phyloP scores from a whole-genome alignment of 1,139 yeast species.

The Pichia sp. region DNA sequence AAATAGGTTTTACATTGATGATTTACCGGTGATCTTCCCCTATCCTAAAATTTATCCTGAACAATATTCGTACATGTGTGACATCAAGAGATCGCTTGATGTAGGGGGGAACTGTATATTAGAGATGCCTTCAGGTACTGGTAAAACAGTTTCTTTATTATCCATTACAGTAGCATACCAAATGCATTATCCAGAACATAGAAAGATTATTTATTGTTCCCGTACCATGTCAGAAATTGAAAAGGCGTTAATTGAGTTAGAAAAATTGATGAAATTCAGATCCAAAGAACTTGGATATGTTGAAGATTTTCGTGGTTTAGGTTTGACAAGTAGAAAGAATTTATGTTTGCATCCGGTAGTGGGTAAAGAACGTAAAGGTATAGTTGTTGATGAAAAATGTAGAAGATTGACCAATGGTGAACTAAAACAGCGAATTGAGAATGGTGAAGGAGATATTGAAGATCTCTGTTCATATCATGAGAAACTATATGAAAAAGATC shows the following conservation, averaged over 20 bases:
- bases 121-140: slow-evolving; percentile 99
- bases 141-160: slow-evolving; percentile 86
- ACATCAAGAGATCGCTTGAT: slow-evolving; percentile 85
- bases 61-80: slow-evolving; percentile 96
- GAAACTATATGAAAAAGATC: slow-evolving; percentile 75
- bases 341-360: slow-evolving; percentile 86
- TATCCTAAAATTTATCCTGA: slow-evolving; percentile 96
- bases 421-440: slow-evolving; percentile 58
- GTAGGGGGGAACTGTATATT: slow-evolving; percentile 96
- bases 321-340: slow-evolving; percentile 89
- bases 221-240: slow-evolving; percentile 99
- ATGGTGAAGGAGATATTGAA: slow-evolving; percentile 50
- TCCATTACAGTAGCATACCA: slow-evolving; percentile 94
- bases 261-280: slow-evolving; percentile 80
- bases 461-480: slow-evolving; percentile 83
- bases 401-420: slow-evolving; percentile 92
- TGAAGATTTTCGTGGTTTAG: slow-evolving; percentile 89
- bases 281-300: slow-evolving; percentile 71
- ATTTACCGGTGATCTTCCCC: slow-evolving; percentile 92
- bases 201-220: slow-evolving; percentile 92
- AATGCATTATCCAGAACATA: slow-evolving; percentile 88
- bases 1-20: slow-evolving; percentile 77
- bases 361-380: slow-evolving; percentile 84
- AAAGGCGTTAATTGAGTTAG: slow-evolving; percentile 91
- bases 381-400: slow-evolving; percentile 91